Evolutionary conservation across 345 rosid species (phyloP).

Genomic region (Citrus inodora): DNA sequence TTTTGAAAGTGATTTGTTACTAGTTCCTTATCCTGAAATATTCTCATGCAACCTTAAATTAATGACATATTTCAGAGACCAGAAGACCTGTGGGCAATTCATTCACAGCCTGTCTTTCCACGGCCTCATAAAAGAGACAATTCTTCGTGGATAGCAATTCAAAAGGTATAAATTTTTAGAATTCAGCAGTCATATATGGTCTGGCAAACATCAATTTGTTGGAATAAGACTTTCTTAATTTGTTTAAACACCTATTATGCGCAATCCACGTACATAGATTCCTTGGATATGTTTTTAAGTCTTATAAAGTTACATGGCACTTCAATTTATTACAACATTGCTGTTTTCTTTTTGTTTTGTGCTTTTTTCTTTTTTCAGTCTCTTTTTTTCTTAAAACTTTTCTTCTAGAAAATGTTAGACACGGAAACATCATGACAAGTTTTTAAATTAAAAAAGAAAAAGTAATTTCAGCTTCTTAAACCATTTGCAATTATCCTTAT

Average conservation of each 20-base stretch:
- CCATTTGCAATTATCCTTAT: too few relatives aligned
- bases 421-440: not conserved
- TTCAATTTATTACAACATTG: not conserved
- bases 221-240: not conserved
- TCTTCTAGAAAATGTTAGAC: not conserved
- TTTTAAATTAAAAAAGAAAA: not conserved
- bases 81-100: conserved; percentile 89
- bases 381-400: not conserved
- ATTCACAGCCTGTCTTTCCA: conserved; percentile 74
- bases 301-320: not conserved
- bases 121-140: conserved; percentile 74
- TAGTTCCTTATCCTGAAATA: not conserved
- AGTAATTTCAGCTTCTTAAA: not conserved
- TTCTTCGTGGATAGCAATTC: conserved; percentile 80
- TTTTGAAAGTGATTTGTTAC: not conserved
- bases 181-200: not conserved
- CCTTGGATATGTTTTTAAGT: not conserved
- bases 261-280: not conserved
- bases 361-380: not conserved
- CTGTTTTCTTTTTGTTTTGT: not conserved
- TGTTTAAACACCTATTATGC: not conserved
- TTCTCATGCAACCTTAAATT: conserved; percentile 12
- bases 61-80: conserved; percentile 61
- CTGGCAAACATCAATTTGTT: not conserved
- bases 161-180: conserved; percentile 45